phyloP scores from a whole-genome alignment of 1,139 yeast genomes.

The Blastobotrys indianensis region DNA sequence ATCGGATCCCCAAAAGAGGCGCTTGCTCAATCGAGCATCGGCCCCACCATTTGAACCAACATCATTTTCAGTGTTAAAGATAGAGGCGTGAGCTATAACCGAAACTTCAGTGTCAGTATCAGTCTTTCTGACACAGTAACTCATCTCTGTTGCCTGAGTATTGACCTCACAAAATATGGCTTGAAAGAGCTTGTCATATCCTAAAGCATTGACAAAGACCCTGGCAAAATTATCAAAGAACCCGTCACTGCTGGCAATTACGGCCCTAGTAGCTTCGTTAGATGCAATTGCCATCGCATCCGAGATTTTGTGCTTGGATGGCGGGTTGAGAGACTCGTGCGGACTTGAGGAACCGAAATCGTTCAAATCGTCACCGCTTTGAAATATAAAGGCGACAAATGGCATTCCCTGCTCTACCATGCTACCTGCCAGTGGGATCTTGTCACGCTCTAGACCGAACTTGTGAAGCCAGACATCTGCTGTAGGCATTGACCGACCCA shows the following conservation, averaged over 20 bases:
- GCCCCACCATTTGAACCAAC: no score
- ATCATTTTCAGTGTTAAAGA: no score
- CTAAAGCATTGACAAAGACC: constrained; percentile 23
- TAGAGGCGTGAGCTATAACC: not conserved
- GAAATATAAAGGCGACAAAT: constrained; percentile 21
- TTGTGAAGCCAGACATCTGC: constrained; percentile 19
- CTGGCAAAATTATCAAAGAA: constrained; percentile 26
- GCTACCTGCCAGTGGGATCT: constrained; percentile 20
- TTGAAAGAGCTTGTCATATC: constrained; percentile 18
- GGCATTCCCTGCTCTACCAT: constrained; percentile 17
- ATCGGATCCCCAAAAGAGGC: not conserved
- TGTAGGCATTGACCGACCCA: constrained; percentile 13
- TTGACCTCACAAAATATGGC: constrained; percentile 27
- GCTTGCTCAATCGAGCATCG: not conserved
- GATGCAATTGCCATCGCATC: constrained; percentile 18
- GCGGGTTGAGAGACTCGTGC: not conserved
- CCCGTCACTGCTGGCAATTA: constrained; percentile 19
- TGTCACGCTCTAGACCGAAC: constrained; percentile 15
- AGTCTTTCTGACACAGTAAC: constrained; percentile 22
- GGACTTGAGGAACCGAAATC: not conserved
- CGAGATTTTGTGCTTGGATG: constrained; percentile 17
- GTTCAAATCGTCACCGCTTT: constrained; percentile 15
- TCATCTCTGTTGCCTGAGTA: constrained; percentile 19
- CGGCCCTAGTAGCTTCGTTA: constrained; percentile 24
- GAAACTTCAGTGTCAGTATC: constrained; percentile 15